A percentile compares a stretch with the other conserved stretches of the same genome.
Evolutionary conservation across 768 basidiomycete genomes (phyloP).

Genomic region (Leccinum fibrillosum): DNA sequence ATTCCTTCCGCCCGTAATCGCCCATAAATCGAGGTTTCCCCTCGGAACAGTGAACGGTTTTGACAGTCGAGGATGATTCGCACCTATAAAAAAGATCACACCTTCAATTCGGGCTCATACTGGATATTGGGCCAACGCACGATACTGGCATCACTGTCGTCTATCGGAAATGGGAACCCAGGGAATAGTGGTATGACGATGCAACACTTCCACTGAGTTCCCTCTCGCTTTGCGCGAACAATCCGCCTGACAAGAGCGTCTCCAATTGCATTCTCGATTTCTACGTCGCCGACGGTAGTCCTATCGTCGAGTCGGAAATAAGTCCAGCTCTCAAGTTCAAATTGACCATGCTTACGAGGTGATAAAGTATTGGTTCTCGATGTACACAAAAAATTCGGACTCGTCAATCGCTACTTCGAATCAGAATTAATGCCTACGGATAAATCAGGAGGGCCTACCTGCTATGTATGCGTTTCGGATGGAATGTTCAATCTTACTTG

Average conservation of each 20-base stretch:
- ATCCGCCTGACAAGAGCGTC: constrained; percentile 92
- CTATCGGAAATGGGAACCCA: constrained; percentile 91
- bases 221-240: constrained; percentile 78
- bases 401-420: background rate
- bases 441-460: constrained; percentile 42
- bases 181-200: constrained; percentile 90
- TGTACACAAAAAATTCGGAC: background rate
- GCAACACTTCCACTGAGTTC: constrained; percentile 86
- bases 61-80: constrained; percentile 96
- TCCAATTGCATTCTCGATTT: constrained; percentile 90
- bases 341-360: background rate
- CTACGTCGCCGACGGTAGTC: constrained; percentile 79
- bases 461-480: constrained; percentile 94
- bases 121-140: constrained; percentile 42
- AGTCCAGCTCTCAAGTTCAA: background rate
- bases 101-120: background rate
- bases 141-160: constrained; percentile 89
- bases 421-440: background rate
- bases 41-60: constrained; percentile 82
- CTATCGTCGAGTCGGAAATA: constrained; percentile 34
- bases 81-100: constrained; percentile 45
- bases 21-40: constrained; percentile 88
- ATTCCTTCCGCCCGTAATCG: constrained; percentile 84
- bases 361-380: background rate
- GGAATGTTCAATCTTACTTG: constrained; percentile 80